These are phyloP conservation scores for Achaetomiella virescens DNA, from an alignment of 495 filamentous ascomycete species.

Conservation along the genomic window DNA sequence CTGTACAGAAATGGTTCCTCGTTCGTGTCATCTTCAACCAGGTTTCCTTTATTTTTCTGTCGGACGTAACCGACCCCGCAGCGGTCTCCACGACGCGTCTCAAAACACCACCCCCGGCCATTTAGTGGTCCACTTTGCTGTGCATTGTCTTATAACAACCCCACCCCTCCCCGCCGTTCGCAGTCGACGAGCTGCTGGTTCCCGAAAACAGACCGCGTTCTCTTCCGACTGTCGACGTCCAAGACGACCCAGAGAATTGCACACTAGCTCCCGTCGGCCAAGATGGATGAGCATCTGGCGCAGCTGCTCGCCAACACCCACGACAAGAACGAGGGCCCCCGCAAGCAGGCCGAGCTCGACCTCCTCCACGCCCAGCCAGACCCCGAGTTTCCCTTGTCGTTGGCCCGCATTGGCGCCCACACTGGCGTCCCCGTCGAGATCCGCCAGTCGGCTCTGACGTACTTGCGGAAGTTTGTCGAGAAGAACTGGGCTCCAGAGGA, in stretches of 20 bases:
- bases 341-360: constrained; percentile 74
- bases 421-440: constrained; percentile 60
- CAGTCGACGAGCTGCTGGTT: not conserved
- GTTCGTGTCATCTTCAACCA: no score
- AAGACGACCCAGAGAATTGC: not conserved
- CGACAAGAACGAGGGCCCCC: constrained; percentile 56
- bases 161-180: constrained; percentile 10
- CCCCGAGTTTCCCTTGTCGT: constrained; percentile 65
- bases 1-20: no score
- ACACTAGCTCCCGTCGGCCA: not conserved
- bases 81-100: constrained; percentile 10
- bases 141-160: not conserved
- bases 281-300: constrained; percentile 82
- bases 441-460: constrained; percentile 74
- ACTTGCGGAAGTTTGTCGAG: constrained; percentile 75
- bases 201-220: not conserved
- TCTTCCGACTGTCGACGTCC: not conserved
- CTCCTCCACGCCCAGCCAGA: constrained; percentile 58
- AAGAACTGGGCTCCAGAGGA: constrained; percentile 61
- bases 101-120: constrained; percentile 2
- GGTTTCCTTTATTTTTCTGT: no score
- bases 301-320: constrained; percentile 76
- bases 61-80: not conserved
- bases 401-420: constrained; percentile 73
- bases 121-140: not conserved